A percentile compares a stretch with the other conserved stretches of the same genome.
phyloP scores from a whole-genome alignment of 2,329 filamentous ascomycete species.

The Fusarium sp. region DNA sequence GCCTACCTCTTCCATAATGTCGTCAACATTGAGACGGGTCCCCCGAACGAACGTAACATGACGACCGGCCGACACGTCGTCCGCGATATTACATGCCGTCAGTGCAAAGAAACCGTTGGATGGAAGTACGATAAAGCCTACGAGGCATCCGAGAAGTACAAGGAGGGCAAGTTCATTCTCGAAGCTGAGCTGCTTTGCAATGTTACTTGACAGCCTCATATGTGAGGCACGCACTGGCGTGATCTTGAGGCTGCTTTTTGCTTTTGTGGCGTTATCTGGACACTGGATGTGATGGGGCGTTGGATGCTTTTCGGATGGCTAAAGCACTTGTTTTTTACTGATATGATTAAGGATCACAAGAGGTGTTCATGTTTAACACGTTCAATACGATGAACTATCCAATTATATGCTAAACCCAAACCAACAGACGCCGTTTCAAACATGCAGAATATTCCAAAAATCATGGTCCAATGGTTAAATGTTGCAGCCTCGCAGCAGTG shows the following conservation, averaged over 20 bases:
- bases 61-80: conserved; percentile 96
- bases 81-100: conserved; percentile 88
- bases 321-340: conserved; percentile 15
- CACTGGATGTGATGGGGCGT: background rate
- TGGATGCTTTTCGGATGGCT: conserved; percentile 5
- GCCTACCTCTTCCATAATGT: conserved; percentile 95
- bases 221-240: background rate
- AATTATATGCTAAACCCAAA: conserved; percentile 7
- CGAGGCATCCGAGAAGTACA: conserved; percentile 93
- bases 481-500: background rate
- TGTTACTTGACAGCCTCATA: conserved; percentile 63
- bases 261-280: conserved; percentile 30
- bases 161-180: conserved; percentile 97
- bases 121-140: conserved; percentile 99
- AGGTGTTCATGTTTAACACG: background rate
- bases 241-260: background rate
- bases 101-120: conserved; percentile 92
- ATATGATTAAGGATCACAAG: conserved; percentile 15
- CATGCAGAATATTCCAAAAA: background rate
- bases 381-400: conserved; percentile 5
- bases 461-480: background rate
- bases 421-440: conserved; percentile 13
- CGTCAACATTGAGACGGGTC: conserved; percentile 86
- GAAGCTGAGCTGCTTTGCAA: conserved; percentile 90
- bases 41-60: conserved; percentile 96